phyloP scores from a whole-genome alignment of 257 asterid species.

The Gentiana dahurica region DNA sequence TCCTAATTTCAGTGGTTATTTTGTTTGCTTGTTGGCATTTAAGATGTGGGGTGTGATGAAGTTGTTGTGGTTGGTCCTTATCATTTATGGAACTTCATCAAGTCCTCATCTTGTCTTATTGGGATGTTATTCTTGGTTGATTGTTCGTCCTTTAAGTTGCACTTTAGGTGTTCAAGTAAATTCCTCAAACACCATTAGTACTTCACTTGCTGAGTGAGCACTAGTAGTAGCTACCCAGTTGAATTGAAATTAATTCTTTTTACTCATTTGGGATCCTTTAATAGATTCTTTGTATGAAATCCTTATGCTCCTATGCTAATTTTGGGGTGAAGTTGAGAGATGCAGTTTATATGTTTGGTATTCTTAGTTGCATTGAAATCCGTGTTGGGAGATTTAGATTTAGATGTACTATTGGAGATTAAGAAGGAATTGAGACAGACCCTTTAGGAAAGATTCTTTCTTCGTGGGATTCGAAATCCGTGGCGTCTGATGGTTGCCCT shows the following conservation, averaged over 20 bases:
- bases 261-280: no score
- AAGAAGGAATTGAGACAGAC: constrained; percentile 49
- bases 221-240: no score
- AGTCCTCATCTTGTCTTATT: background rate
- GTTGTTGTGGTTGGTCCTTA: background rate
- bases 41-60: constrained; percentile 2
- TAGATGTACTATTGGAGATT: constrained; percentile 47
- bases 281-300: background rate
- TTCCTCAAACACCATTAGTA: no score
- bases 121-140: background rate
- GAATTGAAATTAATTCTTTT: no score
- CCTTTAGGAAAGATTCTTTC: constrained; percentile 39
- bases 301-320: background rate
- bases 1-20: background rate
- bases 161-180: no score
- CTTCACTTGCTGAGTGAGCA: no score
- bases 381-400: constrained; percentile 39
- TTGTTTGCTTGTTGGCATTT: background rate
- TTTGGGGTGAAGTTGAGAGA: constrained; percentile 18
- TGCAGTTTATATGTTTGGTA: constrained; percentile 39
- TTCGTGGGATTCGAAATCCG: constrained; percentile 77
- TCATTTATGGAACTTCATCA: background rate
- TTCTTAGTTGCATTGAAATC: constrained; percentile 26
- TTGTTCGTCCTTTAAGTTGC: no score
- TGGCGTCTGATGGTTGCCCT: constrained; percentile 67